phyloP scores from a whole-genome alignment of 2,329 filamentous ascomycete species.

The Sordariomycetes sp. region DNA sequence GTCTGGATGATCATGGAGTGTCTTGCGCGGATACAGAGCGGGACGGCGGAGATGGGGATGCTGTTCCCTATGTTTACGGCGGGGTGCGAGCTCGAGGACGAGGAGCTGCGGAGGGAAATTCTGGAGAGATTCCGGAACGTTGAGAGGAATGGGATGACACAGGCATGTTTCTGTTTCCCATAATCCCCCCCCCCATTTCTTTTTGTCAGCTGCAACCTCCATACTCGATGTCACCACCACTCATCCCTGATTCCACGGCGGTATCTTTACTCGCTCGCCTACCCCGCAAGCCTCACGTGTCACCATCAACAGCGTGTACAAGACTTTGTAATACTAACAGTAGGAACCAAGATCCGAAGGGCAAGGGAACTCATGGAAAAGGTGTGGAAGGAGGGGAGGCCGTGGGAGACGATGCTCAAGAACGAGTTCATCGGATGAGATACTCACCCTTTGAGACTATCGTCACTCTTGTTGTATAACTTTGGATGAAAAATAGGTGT shows the following conservation, averaged over 20 bases:
- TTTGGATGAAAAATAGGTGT: background rate
- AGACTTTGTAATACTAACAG: background rate
- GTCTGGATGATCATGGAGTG: constrained; percentile 50
- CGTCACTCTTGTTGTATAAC: background rate
- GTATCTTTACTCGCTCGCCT: background rate
- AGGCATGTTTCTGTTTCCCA: constrained; percentile 33
- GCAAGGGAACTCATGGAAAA: constrained; percentile 53
- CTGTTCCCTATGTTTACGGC: constrained; percentile 77
- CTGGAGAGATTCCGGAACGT: constrained; percentile 52
- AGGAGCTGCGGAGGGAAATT: constrained; percentile 42
- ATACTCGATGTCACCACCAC: constrained; percentile 1
- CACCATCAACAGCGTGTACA: background rate
- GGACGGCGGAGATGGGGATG: constrained; percentile 60
- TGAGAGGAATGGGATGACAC: constrained; percentile 63
- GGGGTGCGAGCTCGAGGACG: constrained; percentile 55
- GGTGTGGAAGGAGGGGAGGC: constrained; percentile 53
- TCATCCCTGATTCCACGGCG: background rate
- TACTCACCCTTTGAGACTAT: background rate
- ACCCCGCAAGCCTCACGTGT: background rate
- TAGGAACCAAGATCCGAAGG: constrained; percentile 34
- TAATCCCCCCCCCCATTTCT: background rate
- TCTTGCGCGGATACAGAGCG: constrained; percentile 50
- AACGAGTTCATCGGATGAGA: constrained; percentile 57
- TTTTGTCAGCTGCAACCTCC: background rate
- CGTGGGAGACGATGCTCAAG: constrained; percentile 55